Percentiles rank a stretch among this genome's conserved stretches.
These are phyloP conservation scores for Phellinidium pouzarii DNA, from an alignment of 1,284 basidiomycete species.

Conservation along the genomic window DNA sequence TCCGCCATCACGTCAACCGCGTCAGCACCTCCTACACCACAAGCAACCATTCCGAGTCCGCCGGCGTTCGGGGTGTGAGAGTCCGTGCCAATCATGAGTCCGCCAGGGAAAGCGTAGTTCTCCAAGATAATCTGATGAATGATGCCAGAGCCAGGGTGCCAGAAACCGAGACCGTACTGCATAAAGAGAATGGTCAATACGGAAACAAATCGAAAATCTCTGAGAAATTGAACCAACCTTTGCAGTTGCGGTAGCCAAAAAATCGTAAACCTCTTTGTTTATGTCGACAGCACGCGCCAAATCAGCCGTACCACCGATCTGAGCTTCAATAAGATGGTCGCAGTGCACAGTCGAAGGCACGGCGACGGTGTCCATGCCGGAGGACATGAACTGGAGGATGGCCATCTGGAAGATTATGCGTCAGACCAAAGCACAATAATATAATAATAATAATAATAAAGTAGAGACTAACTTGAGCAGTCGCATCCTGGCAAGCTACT, in stretches of 20 bases:
- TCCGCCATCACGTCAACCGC: slow-evolving; percentile 98
- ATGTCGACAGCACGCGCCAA: slow-evolving; percentile 87
- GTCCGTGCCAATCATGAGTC: slow-evolving; percentile 99
- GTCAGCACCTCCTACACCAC: slow-evolving; percentile 98
- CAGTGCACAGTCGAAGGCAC: slow-evolving; percentile 98
- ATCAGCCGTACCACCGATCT: slow-evolving; percentile 90
- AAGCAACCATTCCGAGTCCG: slow-evolving; percentile 98
- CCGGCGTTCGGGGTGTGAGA: slow-evolving; percentile 99
- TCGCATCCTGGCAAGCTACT: slow-evolving; percentile 99
- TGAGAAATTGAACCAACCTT: slow-evolving; percentile 47
- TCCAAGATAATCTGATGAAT: slow-evolving; percentile 97
- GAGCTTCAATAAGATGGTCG: slow-evolving; percentile 98
- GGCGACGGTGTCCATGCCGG: slow-evolving; percentile 95
- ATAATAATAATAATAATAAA: background rate
- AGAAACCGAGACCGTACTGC: slow-evolving; percentile 97
- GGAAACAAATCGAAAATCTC: slow-evolving; percentile 8
- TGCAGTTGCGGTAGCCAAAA: slow-evolving; percentile 94
- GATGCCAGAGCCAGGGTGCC: slow-evolving; percentile 98
- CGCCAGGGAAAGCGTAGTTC: slow-evolving; percentile 99
- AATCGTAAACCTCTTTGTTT: slow-evolving; percentile 99
- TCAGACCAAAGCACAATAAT: slow-evolving; percentile 26
- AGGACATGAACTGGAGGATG: slow-evolving; percentile 99
- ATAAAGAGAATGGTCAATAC: slow-evolving; percentile 6
- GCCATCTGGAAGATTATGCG: slow-evolving; percentile 73
- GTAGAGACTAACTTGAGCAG: slow-evolving; percentile 57